Percentiles rank a stretch among this genome's conserved stretches.
phyloP scores from a whole-genome alignment of 179 eudicot species.

The Kewa caespitosa region DNA sequence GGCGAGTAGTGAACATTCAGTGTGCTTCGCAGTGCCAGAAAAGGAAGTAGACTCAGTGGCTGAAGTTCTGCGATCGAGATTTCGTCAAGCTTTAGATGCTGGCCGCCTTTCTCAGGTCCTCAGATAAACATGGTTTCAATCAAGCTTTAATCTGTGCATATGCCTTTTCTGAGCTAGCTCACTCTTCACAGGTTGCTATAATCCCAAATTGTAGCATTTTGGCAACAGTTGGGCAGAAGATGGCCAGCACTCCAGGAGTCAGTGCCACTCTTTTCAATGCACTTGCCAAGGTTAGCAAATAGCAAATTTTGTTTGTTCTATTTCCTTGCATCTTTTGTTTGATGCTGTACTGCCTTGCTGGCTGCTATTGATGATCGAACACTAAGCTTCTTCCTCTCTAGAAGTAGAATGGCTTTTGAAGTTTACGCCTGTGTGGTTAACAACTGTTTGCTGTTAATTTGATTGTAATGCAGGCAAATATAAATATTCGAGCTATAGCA shows the following conservation, averaged over 20 bases:
- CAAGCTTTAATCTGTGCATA: neutral
- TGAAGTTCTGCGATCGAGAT: conserved; percentile 75
- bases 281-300: conserved; percentile 73
- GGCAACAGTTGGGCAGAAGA: conserved; percentile 98
- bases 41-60: conserved; percentile 90
- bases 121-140: neutral
- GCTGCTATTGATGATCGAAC: conserved; percentile 6
- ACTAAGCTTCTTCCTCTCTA: neutral
- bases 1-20: conserved; percentile 99
- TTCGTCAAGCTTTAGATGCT: conserved; percentile 85
- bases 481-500: conserved; percentile 95
- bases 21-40: conserved; percentile 98
- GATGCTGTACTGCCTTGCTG: neutral
- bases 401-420: neutral
- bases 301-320: neutral
- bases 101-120: conserved; percentile 97
- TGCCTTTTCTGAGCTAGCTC: conserved; percentile 12
- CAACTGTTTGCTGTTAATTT: neutral
- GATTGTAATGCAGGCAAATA: conserved; percentile 70
- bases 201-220: conserved; percentile 91
- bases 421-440: neutral
- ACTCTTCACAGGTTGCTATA: conserved; percentile 70
- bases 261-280: conserved; percentile 95
- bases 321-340: neutral
- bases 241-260: conserved; percentile 99